Conservation (phyloP, 176 grass and related monocot species). For the Pontederia paniculata region DNA sequence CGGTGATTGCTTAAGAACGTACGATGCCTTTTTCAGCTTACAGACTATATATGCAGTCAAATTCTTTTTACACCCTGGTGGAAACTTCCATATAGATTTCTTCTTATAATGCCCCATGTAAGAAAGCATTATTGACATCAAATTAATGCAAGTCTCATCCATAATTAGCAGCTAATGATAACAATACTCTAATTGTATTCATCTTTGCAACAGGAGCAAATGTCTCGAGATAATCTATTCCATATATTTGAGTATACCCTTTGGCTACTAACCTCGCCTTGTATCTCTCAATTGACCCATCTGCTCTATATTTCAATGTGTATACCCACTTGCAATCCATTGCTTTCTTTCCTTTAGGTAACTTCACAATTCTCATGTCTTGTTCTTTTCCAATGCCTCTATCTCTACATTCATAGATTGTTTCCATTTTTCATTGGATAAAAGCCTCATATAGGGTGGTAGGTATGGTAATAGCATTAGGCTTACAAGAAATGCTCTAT, state of each 20-base stretch:
- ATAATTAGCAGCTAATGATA: neutral
- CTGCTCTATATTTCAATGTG: neutral
- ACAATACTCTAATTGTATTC: neutral
- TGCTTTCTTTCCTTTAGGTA: neutral
- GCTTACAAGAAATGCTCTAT: neutral
- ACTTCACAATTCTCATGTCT: neutral
- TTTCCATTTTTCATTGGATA: constrained; percentile 1
- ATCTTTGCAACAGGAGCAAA: neutral
- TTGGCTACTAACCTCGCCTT: neutral
- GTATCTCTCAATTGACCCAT: neutral
- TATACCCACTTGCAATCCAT: neutral
- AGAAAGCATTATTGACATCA: neutral
- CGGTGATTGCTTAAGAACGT: neutral
- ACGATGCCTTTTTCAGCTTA: neutral
- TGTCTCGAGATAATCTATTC: neutral
- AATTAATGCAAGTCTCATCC: too few relatives aligned
- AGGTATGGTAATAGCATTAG: neutral
- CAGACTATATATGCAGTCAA: neutral
- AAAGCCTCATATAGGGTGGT: neutral
- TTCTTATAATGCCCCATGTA: neutral
- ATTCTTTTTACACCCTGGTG: neutral
- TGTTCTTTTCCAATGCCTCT: neutral
- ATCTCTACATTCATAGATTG: neutral
- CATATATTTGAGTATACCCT: too few relatives aligned
- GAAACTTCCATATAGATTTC: neutral